Conservation (phyloP, 345 rosid genomes). For the Pistacia atlantica region DNA sequence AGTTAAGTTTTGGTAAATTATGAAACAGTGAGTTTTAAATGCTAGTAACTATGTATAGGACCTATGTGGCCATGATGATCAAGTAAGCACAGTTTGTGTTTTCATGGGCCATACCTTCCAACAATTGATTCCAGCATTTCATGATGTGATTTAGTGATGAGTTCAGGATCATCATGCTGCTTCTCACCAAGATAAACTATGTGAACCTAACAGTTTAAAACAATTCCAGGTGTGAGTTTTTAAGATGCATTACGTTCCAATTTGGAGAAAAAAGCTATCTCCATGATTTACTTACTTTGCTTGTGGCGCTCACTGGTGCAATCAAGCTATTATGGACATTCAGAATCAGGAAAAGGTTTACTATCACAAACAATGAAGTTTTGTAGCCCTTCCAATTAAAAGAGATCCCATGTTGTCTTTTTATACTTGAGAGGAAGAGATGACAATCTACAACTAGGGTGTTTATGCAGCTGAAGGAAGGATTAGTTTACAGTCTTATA, state of each 20-base stretch:
- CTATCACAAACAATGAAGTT: background rate
- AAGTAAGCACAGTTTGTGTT: background rate
- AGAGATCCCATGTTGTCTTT: background rate
- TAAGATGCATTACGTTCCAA: no score
- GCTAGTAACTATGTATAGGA: no score
- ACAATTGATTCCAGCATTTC: conserved; percentile 32
- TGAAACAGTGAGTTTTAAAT: no score
- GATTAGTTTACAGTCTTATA: background rate
- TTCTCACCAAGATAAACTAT: no score
- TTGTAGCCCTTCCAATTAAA: background rate
- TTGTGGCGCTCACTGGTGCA: background rate
- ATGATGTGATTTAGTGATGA: conserved; percentile 30
- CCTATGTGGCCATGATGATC: no score
- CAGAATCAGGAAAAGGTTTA: background rate
- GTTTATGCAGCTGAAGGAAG: background rate
- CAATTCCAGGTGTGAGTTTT: no score
- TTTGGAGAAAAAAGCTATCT: background rate
- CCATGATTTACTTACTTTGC: background rate
- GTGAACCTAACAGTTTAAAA: no score
- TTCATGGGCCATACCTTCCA: conserved; percentile 29
- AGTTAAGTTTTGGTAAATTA: no score
- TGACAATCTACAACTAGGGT: background rate
- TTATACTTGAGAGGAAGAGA: background rate
- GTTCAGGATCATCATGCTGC: background rate
- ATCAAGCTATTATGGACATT: background rate